Conservation (phyloP, 2,329 filamentous ascomycete species). For the Hymenoscyphus fructigenus region DNA sequence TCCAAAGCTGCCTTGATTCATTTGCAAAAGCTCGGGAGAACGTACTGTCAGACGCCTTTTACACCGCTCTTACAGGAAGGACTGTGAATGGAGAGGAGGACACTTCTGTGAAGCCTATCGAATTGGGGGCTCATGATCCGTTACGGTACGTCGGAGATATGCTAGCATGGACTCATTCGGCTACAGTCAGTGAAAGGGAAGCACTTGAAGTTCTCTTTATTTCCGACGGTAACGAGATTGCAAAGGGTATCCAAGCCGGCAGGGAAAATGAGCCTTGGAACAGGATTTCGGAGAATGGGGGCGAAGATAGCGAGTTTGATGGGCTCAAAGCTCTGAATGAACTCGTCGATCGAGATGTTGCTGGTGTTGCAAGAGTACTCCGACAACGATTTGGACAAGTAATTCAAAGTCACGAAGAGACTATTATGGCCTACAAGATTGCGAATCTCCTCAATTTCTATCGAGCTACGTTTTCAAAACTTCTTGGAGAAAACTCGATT, state of each 20-base stretch:
- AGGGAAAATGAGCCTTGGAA: constrained; percentile 84
- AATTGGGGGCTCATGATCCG: constrained; percentile 88
- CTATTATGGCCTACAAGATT: constrained; percentile 83
- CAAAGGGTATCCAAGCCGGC: constrained; percentile 75
- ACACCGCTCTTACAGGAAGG: constrained; percentile 78
- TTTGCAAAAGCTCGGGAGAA: constrained; percentile 89
- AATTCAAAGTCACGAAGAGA: constrained; percentile 88
- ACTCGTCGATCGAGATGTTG: constrained; percentile 81
- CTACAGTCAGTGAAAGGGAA: constrained; percentile 89
- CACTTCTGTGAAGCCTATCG: constrained; percentile 78
- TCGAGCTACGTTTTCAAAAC: constrained; percentile 75
- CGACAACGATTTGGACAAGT: constrained; percentile 88
- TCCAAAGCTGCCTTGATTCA: constrained; percentile 89
- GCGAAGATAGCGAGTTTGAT: constrained; percentile 65
- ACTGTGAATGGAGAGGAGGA: constrained; percentile 58
- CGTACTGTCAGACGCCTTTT: constrained; percentile 85
- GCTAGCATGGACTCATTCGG: constrained; percentile 95
- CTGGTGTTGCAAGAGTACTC: constrained; percentile 78
- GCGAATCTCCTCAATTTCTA: constrained; percentile 91
- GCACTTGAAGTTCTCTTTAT: constrained; percentile 90
- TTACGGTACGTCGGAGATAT: constrained; percentile 93
- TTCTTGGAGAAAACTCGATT: constrained; percentile 68
- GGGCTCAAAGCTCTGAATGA: constrained; percentile 78
- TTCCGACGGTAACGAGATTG: constrained; percentile 84
- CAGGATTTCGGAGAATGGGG: constrained; percentile 57